These are phyloP conservation scores for Noccaea bulbosa DNA, from an alignment of 345 rosid genomes.

Conservation along the genomic window DNA sequence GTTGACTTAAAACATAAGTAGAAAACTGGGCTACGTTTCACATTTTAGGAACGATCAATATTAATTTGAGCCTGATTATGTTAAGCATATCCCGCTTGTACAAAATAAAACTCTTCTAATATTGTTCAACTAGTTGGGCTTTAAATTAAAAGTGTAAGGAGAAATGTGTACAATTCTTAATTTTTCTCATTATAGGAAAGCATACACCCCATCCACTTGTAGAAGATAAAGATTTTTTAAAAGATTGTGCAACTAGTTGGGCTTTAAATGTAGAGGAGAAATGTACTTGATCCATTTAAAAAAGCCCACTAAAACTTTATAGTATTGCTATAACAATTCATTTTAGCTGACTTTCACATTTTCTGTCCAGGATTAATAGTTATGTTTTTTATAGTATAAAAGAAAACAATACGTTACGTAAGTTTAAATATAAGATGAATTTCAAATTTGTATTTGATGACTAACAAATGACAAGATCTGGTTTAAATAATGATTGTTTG, in stretches of 20 bases:
- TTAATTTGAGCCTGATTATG: not conserved
- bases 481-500: not conserved
- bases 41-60: constrained; percentile 10
- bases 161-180: not conserved
- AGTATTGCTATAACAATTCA: not conserved
- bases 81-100: not conserved
- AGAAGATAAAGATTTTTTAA: not conserved
- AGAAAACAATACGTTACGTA: constrained; percentile 6
- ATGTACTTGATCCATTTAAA: not conserved
- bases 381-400: not conserved
- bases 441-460: constrained; percentile 3
- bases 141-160: not conserved
- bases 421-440: not conserved
- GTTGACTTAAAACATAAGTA: not conserved
- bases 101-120: not conserved
- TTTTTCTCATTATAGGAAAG: not conserved
- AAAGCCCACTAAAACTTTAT: constrained; percentile 15
- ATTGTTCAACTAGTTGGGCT: constrained; percentile 2
- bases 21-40: not conserved
- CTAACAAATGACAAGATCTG: not conserved
- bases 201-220: not conserved
- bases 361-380: not conserved
- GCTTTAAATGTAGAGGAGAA: not conserved
- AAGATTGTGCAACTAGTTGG: not conserved
- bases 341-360: not conserved